Percentiles rank a stretch among this genome's conserved stretches.
phyloP scores from a whole-genome alignment of 305 asterid genomes.

The Striga hermonthica region DNA sequence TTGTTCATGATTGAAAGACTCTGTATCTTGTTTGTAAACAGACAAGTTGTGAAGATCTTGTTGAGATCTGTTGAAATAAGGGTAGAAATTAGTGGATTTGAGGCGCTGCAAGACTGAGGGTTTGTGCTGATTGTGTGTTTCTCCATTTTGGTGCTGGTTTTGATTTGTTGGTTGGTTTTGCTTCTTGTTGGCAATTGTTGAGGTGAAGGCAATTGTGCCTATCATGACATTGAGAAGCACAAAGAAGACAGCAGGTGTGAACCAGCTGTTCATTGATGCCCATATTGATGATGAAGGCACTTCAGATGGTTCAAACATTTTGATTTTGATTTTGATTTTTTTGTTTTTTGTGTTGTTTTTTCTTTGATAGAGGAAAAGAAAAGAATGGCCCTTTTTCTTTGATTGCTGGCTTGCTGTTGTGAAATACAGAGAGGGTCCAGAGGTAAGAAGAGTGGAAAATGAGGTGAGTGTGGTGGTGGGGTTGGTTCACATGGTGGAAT shows the following conservation, averaged over 20 bases:
- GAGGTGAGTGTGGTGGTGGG: too few species aligned
- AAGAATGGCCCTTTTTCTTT: not conserved
- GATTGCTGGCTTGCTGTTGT: not conserved
- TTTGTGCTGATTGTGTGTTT: conserved; percentile 13
- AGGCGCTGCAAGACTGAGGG: conserved; percentile 59
- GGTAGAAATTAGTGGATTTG: conserved; percentile 42
- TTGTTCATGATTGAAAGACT: conserved; percentile 25
- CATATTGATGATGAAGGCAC: conserved; percentile 70
- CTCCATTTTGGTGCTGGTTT: not conserved
- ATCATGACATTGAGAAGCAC: conserved; percentile 79
- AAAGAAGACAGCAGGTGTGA: conserved; percentile 82
- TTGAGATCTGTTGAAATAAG: conserved; percentile 36
- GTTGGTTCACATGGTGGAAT: too few species aligned
- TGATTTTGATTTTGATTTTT: not conserved
- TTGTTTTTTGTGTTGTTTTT: not conserved
- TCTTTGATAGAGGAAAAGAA: conserved; percentile 14
- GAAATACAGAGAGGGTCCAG: not conserved
- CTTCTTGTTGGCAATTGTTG: conserved; percentile 45
- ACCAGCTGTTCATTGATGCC: conserved; percentile 86
- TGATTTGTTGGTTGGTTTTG: conserved; percentile 14
- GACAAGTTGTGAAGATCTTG: conserved; percentile 30
- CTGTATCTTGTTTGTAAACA: conserved; percentile 18
- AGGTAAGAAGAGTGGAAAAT: not conserved
- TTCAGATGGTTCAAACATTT: conserved; percentile 63
- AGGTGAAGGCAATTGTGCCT: conserved; percentile 60